These are phyloP conservation scores for Bombardia bombarda DNA, from an alignment of 495 filamentous ascomycete species.

Conservation along the genomic window DNA sequence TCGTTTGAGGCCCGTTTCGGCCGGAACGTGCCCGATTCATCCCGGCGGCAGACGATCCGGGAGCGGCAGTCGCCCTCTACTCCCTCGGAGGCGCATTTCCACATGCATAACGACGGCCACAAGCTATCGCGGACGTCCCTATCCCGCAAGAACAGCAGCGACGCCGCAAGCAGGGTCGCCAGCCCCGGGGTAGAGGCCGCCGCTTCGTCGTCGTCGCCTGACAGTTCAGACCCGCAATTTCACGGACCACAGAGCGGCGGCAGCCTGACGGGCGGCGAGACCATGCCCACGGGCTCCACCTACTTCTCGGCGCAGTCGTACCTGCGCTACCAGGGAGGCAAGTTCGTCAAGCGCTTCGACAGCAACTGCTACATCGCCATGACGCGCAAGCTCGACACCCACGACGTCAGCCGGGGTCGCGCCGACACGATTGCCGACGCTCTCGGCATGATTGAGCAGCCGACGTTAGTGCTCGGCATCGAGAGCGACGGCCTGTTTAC, in stretches of 20 bases:
- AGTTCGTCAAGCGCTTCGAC: constrained; percentile 96
- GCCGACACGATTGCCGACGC: constrained; percentile 58
- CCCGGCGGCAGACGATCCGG: constrained; percentile 69
- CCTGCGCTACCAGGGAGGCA: constrained; percentile 92
- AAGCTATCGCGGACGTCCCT: constrained; percentile 38
- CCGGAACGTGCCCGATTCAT: constrained; percentile 80
- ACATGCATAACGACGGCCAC: constrained; percentile 94
- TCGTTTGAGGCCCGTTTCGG: constrained; percentile 96
- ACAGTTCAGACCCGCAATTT: constrained; percentile 64
- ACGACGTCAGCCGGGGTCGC: constrained; percentile 79
- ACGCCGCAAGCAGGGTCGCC: neutral
- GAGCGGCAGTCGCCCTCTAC: constrained; percentile 53
- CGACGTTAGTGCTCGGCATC: constrained; percentile 83
- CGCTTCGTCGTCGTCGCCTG: too few relatives aligned
- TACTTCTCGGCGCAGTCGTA: constrained; percentile 98
- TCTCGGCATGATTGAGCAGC: constrained; percentile 76
- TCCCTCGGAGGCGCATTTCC: constrained; percentile 76
- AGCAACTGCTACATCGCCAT: constrained; percentile 99
- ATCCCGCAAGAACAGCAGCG: constrained; percentile 29
- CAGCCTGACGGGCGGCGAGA: constrained; percentile 29
- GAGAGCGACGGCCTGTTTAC: constrained; percentile 94
- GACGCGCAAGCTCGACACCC: constrained; percentile 96
- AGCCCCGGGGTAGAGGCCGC: neutral
- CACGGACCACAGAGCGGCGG: constrained; percentile 45
- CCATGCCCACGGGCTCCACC: constrained; percentile 55